Evolutionary conservation across 768 basidiomycete genomes (phyloP), one percentile per base, ranked within the genome.

Genomic region (Pisolithus albus): DNA sequence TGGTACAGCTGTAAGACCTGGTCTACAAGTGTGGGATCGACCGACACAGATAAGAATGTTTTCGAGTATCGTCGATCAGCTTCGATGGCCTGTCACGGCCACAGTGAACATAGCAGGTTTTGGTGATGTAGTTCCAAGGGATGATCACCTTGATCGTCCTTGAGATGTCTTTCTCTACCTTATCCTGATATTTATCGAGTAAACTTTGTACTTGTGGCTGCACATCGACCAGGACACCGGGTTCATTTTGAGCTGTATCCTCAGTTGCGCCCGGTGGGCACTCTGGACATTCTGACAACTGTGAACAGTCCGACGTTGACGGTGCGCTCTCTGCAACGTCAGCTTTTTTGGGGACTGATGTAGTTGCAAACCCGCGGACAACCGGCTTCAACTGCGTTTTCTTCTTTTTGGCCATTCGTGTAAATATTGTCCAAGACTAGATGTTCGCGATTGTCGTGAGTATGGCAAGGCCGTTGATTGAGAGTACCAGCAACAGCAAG

Each of bases 121-220:
- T 9, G 39, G 8, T 11, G 21, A 8, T 39, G 19, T 11, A 32
- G n/a, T 43, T 36, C 5, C 38, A 23, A 28, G 16, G 43, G 23
- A 26, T 40, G 19, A 70, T 19, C 59, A 86, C 94, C 82, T 88
- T 89, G 56, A 88, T 54, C 9, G 79, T 70, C 52, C 83, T 77
- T 5, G 73, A 67, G 51, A 94, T 81, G 60, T 96, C 95, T 64
- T 84, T 92, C 65, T 95, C 90, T 5, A 80, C 87, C 63, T 83
- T 92, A 18, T 94, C 91, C 61, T 95, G 91, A 45, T 86, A 72
- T 60, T 81, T 85, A 56, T 95, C 92, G 1, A 95, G 80, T 44
- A 92, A 61, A 43, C 66, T 70, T 69, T 93, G 92, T 47, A 92
- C 71, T 28, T 75, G 72, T 52, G 72, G 75, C 48, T 84, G 80